Percentiles rank a stretch among this genome's conserved stretches.
phyloP scores from a whole-genome alignment of 495 filamentous ascomycete genomes.

The Trichoderma reesei region DNA sequence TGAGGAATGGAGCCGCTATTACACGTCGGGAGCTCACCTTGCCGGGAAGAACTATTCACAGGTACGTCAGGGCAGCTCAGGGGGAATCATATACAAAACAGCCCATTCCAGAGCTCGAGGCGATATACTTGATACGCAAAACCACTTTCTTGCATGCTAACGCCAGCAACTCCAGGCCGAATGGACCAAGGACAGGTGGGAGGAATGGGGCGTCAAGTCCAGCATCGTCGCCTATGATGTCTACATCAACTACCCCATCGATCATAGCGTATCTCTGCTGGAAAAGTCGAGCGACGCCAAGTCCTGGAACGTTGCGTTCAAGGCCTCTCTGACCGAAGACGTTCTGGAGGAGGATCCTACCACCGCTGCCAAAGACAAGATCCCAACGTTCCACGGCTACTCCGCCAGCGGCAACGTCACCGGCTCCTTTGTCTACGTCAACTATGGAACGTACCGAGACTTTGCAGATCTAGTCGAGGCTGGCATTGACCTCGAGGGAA shows the following conservation, averaged over 20 bases:
- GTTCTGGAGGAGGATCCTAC: slow-evolving; percentile 78
- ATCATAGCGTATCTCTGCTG: slow-evolving; percentile 68
- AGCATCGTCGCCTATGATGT: slow-evolving; percentile 74
- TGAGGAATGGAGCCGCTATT: slow-evolving; percentile 81
- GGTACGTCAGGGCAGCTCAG: slow-evolving; percentile 16
- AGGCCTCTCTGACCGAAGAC: slow-evolving; percentile 78
- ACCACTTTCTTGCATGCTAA: neutral
- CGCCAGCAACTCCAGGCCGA: slow-evolving; percentile 46
- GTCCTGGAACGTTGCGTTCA: slow-evolving; percentile 57
- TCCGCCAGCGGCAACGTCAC: slow-evolving; percentile 87
- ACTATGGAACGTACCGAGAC: slow-evolving; percentile 78
- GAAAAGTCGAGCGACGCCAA: slow-evolving; percentile 36
- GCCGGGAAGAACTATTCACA: slow-evolving; percentile 75
- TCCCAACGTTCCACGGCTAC: slow-evolving; percentile 95
- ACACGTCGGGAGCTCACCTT: slow-evolving; percentile 80
- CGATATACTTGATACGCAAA: too few species aligned
- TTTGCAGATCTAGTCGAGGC: slow-evolving; percentile 74
- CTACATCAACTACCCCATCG: slow-evolving; percentile 82
- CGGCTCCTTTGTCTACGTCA: slow-evolving; percentile 66
- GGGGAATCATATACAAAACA: neutral
- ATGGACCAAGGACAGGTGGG: slow-evolving; percentile 82
- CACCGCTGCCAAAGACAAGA: slow-evolving; percentile 55
- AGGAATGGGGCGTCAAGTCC: slow-evolving; percentile 67
- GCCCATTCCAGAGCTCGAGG: too few species aligned
- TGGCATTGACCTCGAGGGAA: slow-evolving; percentile 67